These are phyloP conservation scores for Candida succiphila DNA, from an alignment of 805 yeast species.

Conservation along the genomic window DNA sequence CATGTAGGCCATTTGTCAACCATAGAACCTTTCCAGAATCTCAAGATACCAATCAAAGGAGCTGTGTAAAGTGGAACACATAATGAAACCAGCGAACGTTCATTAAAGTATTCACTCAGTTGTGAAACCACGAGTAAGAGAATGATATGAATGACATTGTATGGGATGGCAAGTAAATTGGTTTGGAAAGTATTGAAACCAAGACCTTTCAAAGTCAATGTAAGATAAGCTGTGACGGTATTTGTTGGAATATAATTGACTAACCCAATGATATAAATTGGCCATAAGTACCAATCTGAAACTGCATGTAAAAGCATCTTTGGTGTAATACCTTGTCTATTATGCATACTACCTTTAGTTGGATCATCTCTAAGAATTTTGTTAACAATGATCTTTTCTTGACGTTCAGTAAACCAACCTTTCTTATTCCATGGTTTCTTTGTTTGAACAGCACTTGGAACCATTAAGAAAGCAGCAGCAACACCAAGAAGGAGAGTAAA, in stretches of 20 bases:
- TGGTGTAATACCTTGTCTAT: constrained; percentile 39
- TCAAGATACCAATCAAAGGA: constrained; percentile 15
- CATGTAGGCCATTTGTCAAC: constrained; percentile 15
- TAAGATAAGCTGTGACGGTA: constrained; percentile 33
- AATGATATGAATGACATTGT: constrained; percentile 28
- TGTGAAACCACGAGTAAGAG: constrained; percentile 26
- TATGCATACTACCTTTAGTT: constrained; percentile 53
- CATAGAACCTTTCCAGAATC: constrained; percentile 19
- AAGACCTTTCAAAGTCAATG: constrained; percentile 35
- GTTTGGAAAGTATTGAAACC: constrained; percentile 46
- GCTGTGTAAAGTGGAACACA: constrained; percentile 16
- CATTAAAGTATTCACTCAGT: constrained; percentile 24
- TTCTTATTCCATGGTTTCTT: constrained; percentile 17
- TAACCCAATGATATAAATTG: constrained; percentile 38
- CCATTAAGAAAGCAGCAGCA: constrained; percentile 19
- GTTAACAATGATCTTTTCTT: constrained; percentile 49
- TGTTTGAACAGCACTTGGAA: constrained; percentile 24
- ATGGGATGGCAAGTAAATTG: constrained; percentile 44
- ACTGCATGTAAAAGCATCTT: constrained; percentile 30
- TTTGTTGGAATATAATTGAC: constrained; percentile 26
- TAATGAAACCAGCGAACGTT: constrained; percentile 13
- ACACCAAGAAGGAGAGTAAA: constrained; percentile 45
- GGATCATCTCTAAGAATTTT: constrained; percentile 57
- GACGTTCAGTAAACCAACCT: constrained; percentile 39
- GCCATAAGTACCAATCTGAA: constrained; percentile 45